Percentiles rank a stretch among this genome's conserved stretches.
Evolutionary conservation across 495 filamentous ascomycete species (phyloP).

Genomic region (Podospora comata): DNA sequence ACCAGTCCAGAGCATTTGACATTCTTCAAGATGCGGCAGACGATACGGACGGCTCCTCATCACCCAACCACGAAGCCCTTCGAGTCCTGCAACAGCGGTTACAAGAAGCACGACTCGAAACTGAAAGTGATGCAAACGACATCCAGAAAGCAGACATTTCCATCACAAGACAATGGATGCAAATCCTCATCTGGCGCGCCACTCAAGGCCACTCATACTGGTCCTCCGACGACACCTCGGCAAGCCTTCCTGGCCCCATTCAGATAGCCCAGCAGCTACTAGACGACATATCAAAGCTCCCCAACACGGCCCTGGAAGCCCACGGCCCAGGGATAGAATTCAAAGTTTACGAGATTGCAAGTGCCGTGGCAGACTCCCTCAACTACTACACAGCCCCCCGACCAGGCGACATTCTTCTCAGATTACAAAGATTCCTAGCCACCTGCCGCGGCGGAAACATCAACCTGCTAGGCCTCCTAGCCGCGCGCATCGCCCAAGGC

Average conservation of each 20-base stretch:
- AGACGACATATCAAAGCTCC: slow-evolving; percentile 38
- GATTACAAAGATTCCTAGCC: slow-evolving; percentile 36
- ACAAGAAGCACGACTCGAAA: slow-evolving; percentile 30
- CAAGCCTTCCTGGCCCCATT: slow-evolving; percentile 34
- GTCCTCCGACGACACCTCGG: slow-evolving; percentile 1
- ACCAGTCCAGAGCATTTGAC: slow-evolving; percentile 40
- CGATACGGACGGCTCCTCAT: slow-evolving; percentile 15
- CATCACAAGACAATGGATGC: slow-evolving; percentile 50
- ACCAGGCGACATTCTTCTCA: slow-evolving; percentile 33
- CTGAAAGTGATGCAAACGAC: slow-evolving; percentile 33
- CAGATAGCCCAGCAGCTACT: slow-evolving; percentile 44
- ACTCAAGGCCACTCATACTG: slow-evolving; percentile 26
- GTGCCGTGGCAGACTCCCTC: slow-evolving; percentile 45
- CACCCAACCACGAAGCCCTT: slow-evolving; percentile 27
- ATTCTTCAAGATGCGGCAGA: slow-evolving; percentile 38
- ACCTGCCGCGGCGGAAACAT: slow-evolving; percentile 38
- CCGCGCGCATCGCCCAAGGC: slow-evolving; percentile 32
- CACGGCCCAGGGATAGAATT: slow-evolving; percentile 36
- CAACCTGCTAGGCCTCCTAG: slow-evolving; percentile 29
- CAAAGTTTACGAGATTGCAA: slow-evolving; percentile 49
- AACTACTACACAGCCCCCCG: slow-evolving; percentile 21
- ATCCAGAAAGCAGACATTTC: slow-evolving; percentile 48
- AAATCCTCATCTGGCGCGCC: slow-evolving; percentile 45
- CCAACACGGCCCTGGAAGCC: slow-evolving; percentile 25
- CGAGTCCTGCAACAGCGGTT: slow-evolving; percentile 36